Base-by-base conservation (phyloP, 2,329 filamentous ascomycete genomes). In the Calonectria leucothoes region DNA sequence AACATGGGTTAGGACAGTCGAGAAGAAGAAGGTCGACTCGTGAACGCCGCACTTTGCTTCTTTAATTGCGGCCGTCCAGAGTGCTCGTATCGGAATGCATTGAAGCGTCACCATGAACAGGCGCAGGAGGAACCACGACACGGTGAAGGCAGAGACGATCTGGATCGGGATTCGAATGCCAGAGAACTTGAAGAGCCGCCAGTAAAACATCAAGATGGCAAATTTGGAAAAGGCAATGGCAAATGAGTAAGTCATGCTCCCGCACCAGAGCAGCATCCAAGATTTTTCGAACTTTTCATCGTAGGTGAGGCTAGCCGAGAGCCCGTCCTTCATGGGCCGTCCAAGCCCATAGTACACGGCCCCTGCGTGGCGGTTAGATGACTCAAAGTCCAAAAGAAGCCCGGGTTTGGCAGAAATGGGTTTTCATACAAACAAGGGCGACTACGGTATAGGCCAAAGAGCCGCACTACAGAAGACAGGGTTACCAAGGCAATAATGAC, bases 161-260 rank as follows among this genome's bases (percentile, higher is more conserved):
- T 61, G 55, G 25, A 61, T 29, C 6, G 55, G 55, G 27, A 37
- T 61, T 6, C 55, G 55, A 37, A 35, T 61, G 4, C 76, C 75
- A 14, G 81, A 77, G 23, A 78, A 76, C n/a, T 76, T 73, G 70
- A 83, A 83, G 23, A 83, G 64, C 1, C 82, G 78, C 77, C 78
- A 81, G 72, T 83, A 83, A 35, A 83, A 80, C 31, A 70, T 75
- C 11, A 83, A 75, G 10, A 83, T 74, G 17, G 82, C 79, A 48
- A 81, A 76, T 65, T 83, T 83, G 15, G 75, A 77, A 63, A 81
- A 80, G 15, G 76, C 79, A 11, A 83, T 77, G 11, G 80, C 78
- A 33, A 80, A 81, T 1, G 77, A 71, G 23, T 82, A 82, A 45
- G 78, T 77, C 20, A 82, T 72, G 59, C 82, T 82, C 45, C 74